Evolutionary conservation across 1,139 yeast genomes (phyloP), one percentile per base, ranked within the genome.

Genomic region (Spathaspora jeffriesii): DNA sequence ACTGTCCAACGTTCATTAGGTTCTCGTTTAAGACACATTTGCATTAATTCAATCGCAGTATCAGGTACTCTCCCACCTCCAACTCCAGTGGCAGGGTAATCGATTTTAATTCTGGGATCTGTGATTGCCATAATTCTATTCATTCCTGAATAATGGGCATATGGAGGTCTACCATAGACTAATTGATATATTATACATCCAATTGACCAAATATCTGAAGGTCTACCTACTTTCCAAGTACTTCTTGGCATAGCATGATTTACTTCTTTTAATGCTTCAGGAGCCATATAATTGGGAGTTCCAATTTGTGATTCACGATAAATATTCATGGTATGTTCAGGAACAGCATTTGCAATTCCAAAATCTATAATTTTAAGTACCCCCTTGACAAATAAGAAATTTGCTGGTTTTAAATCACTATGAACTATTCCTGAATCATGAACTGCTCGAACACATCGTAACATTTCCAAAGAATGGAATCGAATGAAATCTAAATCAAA

Each of bases 231-330:
- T 62, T 83, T 88, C 95, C 96, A 87, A 47, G 85, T 82, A 50
- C 78, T 70, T 31, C 64, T 67, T 6, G 41, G 41, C 30, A 25
- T 38, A 48, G 45, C 62, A 42, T 55, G 67, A 50, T 65, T 76
- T 46, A 82, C 81, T 63, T 85, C 96, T 40, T 86, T 76, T 48
- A 92, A 71, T 0, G 98, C 90, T 64, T 93, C 99, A 0, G 99
- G 99, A 0, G 99, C 97, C 99, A 93, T 93, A 64, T 93, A 93
- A 63, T 88, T 90, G 2, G 97, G 97, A 0, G 99, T 93, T 2
- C 99, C 99, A 48, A 91, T 87, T 63, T 90, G 97, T 6, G 91
- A 82, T 52, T 90, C 96, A 49, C 98, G 78, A 61, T 92, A 93
- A 20, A 93, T 82, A 58, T 93, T 93, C 27, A 88, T 84, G 0